Conservation (phyloP, 148 eudicot species). For the Vaccinium darrowii region DNA sequence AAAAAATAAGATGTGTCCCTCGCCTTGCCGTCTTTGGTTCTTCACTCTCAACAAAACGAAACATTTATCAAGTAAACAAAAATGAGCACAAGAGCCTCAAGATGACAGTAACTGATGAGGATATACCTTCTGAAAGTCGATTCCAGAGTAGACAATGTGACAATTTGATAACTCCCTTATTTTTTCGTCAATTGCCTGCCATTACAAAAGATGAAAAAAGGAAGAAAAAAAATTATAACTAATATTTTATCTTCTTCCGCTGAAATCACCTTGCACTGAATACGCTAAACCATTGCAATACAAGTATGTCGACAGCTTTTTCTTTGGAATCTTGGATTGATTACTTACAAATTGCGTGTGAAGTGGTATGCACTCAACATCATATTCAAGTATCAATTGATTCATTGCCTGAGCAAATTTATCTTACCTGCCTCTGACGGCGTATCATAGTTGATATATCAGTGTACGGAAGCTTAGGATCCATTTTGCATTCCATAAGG, state of each 20-base stretch:
- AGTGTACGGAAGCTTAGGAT: constrained; percentile 98
- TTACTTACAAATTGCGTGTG: neutral
- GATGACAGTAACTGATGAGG: neutral
- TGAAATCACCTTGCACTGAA: neutral
- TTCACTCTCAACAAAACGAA: neutral
- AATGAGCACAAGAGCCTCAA: neutral
- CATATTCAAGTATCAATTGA: neutral
- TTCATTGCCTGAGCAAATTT: constrained; percentile 1
- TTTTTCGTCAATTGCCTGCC: constrained; percentile 93
- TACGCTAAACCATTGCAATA: neutral
- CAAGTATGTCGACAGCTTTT: neutral
- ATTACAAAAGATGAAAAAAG: constrained; percentile 2
- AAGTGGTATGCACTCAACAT: neutral
- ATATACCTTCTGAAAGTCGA: constrained; percentile 83
- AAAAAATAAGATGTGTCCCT: neutral
- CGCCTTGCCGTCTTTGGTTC: neutral
- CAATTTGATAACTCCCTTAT: constrained; percentile 92
- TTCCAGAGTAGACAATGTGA: constrained; percentile 73
- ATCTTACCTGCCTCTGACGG: constrained; percentile 81
- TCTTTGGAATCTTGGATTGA: neutral
- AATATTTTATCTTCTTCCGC: neutral
- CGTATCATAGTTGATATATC: constrained; percentile 93
- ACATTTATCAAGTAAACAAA: neutral
- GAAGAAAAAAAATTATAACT: neutral
- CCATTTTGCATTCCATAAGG: constrained; percentile 96